These are phyloP conservation scores for Saccharomycopsis capsularis DNA, from an alignment of 805 yeast species.

Conservation along the genomic window DNA sequence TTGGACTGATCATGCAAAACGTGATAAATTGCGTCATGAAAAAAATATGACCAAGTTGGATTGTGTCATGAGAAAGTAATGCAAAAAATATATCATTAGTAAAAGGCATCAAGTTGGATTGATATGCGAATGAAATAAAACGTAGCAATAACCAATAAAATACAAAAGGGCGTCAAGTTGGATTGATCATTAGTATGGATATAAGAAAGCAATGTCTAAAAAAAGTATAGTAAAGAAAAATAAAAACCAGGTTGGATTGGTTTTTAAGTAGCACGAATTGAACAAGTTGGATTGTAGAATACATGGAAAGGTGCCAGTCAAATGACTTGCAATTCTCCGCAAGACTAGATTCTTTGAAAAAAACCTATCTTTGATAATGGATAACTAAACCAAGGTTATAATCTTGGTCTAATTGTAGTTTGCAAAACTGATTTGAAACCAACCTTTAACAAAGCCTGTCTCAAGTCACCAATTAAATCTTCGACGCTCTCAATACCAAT, in stretches of 20 bases:
- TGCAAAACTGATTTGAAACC: conserved; percentile 4
- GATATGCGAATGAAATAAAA: neutral
- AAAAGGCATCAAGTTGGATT: conserved; percentile 4
- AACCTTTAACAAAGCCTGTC: conserved; percentile 38
- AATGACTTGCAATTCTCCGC: no score
- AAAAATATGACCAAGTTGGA: conserved; percentile 8
- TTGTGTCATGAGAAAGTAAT: conserved; percentile 3
- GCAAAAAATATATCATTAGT: neutral
- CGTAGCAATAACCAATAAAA: no score
- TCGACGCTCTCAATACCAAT: conserved; percentile 82
- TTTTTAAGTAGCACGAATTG: neutral
- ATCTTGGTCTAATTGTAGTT: neutral
- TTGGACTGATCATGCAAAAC: conserved; percentile 11
- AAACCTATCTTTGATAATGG: no score
- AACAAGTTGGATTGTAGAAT: conserved; percentile 18
- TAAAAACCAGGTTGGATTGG: conserved; percentile 11
- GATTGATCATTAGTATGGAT: conserved; percentile 7
- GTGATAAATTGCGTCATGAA: no score
- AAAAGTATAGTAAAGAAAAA: neutral
- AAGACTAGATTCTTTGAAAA: no score
- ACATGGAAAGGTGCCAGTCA: no score
- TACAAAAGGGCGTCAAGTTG: conserved; percentile 12
- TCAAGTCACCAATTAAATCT: conserved; percentile 78
- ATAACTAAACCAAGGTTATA: no score
- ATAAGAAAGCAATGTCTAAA: neutral